Conservation (phyloP, 2,329 filamentous ascomycete genomes). For the Xylariaceae sp. region DNA sequence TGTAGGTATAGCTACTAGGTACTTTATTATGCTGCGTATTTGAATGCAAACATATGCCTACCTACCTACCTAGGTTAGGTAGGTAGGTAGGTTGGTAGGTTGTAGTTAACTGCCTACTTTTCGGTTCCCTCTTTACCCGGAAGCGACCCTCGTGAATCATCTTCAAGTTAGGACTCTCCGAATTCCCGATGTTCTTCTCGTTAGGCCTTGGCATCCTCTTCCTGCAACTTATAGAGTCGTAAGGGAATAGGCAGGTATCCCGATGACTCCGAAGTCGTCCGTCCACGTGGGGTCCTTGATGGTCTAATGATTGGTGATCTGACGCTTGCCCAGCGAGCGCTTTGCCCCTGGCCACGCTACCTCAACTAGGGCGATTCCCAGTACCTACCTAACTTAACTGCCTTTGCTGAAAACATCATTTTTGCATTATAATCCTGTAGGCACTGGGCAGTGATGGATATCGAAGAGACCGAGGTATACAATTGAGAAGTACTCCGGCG, state of each 20-base stretch:
- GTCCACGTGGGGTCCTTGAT: slow-evolving; percentile 12
- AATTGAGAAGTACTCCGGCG: not conserved
- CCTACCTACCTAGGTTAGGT: not conserved
- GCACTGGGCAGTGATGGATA: not conserved
- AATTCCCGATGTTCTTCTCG: no score
- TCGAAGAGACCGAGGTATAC: not conserved
- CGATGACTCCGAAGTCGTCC: not conserved
- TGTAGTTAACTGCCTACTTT: no score
- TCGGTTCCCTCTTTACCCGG: no score
- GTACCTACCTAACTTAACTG: not conserved
- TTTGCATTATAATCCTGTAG: not conserved
- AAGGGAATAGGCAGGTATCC: not conserved
- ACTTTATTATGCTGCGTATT: no score
- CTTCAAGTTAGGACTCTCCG: no score
- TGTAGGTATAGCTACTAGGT: no score
- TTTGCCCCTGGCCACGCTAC: not conserved
- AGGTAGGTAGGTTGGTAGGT: not conserved
- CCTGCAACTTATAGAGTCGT: no score
- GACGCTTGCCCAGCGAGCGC: not conserved
- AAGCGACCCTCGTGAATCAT: no score
- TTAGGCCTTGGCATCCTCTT: no score
- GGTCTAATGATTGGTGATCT: slow-evolving; percentile 7
- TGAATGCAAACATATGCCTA: not conserved
- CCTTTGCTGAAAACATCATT: no score
- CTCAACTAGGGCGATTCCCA: not conserved